Conservation (phyloP, 2,329 filamentous ascomycete genomes). For the Cladosporium phlei region DNA sequence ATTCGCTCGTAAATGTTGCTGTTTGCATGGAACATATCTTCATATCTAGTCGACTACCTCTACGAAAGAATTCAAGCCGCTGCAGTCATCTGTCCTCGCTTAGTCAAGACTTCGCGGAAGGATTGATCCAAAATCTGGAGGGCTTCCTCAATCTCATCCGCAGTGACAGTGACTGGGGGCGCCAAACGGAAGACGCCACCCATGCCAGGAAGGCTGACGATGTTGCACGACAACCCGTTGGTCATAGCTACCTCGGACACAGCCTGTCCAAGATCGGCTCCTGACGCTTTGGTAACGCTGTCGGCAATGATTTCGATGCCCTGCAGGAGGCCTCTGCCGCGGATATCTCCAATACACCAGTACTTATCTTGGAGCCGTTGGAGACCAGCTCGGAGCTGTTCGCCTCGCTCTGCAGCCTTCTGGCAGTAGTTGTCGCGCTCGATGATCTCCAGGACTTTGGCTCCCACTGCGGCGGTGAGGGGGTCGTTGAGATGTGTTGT, state of each 20-base stretch:
- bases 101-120: slow-evolving; percentile 30
- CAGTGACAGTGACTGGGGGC: slow-evolving; percentile 20
- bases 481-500: slow-evolving; percentile 26
- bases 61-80: no score
- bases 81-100: neutral
- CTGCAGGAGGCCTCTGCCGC: slow-evolving; percentile 21
- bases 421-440: slow-evolving; percentile 20
- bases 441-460: slow-evolving; percentile 25
- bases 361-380: slow-evolving; percentile 20
- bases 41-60: no score
- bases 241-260: slow-evolving; percentile 19
- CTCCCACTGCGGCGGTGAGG: slow-evolving; percentile 22
- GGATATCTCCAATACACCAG: slow-evolving; percentile 25
- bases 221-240: slow-evolving; percentile 21
- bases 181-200: slow-evolving; percentile 22
- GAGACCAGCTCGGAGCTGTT: slow-evolving; percentile 18
- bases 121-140: slow-evolving; percentile 54
- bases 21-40: no score
- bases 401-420: slow-evolving; percentile 16
- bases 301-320: slow-evolving; percentile 24
- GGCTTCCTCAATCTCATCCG: slow-evolving; percentile 38
- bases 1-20: no score
- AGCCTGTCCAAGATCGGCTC: slow-evolving; percentile 19
- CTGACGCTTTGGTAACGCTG: slow-evolving; percentile 17
- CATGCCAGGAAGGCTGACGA: slow-evolving; percentile 21